Evolutionary conservation across 2,329 filamentous ascomycete genomes (phyloP).

Genomic region (Thermothelomyces thermophilus): DNA sequence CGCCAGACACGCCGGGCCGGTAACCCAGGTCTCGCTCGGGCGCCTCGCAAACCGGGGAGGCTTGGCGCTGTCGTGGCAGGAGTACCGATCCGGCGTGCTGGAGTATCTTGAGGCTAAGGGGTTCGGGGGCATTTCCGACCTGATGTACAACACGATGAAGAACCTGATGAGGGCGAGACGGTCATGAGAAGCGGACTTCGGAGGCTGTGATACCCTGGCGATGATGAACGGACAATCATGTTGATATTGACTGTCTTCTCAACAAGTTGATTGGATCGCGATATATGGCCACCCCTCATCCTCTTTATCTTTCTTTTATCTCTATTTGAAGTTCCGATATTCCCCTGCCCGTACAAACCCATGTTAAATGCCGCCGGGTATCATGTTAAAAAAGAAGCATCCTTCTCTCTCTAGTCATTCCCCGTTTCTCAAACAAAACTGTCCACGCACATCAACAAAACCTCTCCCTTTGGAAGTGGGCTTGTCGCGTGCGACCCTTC

Average conservation of each 20-base stretch:
- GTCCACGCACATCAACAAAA: too few relatives aligned
- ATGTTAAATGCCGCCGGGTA: constrained; percentile 29
- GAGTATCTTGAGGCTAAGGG: constrained; percentile 58
- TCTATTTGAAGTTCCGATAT: too few relatives aligned
- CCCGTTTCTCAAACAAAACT: not conserved
- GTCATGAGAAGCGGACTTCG: not conserved
- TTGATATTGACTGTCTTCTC: constrained; percentile 7
- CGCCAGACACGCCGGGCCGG: constrained; percentile 57
- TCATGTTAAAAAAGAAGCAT: too few relatives aligned
- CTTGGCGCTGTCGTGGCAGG: constrained; percentile 60
- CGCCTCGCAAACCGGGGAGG: constrained; percentile 60
- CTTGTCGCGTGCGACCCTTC: too few relatives aligned
- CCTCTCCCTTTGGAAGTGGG: too few relatives aligned
- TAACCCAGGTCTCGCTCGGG: constrained; percentile 60
- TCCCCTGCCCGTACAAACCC: constrained; percentile 12
- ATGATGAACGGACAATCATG: constrained; percentile 1
- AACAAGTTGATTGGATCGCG: not conserved
- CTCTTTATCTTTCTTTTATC: too few relatives aligned
- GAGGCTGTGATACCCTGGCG: not conserved
- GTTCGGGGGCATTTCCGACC: constrained; percentile 57
- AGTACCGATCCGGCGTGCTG: constrained; percentile 69
- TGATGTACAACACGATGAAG: constrained; percentile 80
- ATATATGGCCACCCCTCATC: too few relatives aligned
- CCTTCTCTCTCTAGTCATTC: too few relatives aligned
- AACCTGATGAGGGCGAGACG: constrained; percentile 39